Base-by-base conservation (phyloP, 1,284 basidiomycete genomes). In the Rhizoctonia solani region DNA sequence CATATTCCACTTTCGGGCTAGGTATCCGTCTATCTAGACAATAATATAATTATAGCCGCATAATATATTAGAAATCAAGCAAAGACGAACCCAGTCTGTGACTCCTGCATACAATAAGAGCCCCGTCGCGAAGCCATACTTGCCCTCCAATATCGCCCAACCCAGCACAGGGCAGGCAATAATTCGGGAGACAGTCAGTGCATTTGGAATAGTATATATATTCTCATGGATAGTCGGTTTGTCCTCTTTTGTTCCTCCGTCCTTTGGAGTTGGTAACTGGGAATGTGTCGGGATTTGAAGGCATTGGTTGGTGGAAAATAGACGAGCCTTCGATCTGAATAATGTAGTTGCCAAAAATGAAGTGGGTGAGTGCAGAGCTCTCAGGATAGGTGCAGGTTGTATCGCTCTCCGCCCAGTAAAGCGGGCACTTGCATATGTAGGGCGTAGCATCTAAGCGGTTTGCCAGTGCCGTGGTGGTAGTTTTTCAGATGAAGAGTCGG, bases 141-240 rank as follows among this genome's bases (percentile, higher is more conserved):
- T 83, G 67, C 89, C 89, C 55, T 93, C 79, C n/a, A 97, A 75
- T 68, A 99, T 92, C n/a, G 90, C 86, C 83, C 91, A 97, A 13
- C 92, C 96, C 29, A 99, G 84, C 34, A 92, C 81, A 3, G 97
- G 96, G 74, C 94, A 97, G 0, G 94, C 84, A 16, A 87, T 74
- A 71, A 99, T 95, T 34, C 96, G 85, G 1, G 92, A 92, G 13
- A 88, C 74, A 1, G 96, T 99, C 54, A 99, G 82, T 3, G 93
- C 75, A 76, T 99, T 99, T 0, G 96, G 96, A 39, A 97, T 74
- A 0, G 96, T 99, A 78, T 96, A 96, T 54, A 97, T 95, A 73
- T 98, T 95, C 79, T 99, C 96, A 58, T 82, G 81, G 0, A 83
- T 73, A 30, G 61, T 44, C 2, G 61, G 61, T n/a, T 54, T 65